A percentile compares a stretch with the other conserved stretches of the same genome.
Conservation (phyloP, 2,329 filamentous ascomycete species). For the Periglandula ipomoeae region DNA sequence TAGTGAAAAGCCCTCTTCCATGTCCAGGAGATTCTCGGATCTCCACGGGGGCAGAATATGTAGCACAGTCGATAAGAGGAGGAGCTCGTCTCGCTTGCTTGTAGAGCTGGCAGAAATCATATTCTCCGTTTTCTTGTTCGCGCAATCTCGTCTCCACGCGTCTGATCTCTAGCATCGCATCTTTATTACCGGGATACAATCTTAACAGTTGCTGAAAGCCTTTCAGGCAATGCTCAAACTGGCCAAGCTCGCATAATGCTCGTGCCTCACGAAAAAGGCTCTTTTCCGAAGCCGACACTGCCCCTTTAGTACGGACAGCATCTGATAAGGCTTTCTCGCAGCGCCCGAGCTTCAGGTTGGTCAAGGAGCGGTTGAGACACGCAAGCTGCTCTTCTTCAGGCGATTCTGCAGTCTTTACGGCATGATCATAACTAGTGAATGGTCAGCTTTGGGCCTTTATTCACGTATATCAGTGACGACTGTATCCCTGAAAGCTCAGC, state of each 20-base stretch:
- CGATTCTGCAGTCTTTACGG: conserved; percentile 23
- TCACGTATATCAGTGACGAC: no score
- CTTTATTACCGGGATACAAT: neutral
- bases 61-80: conserved; percentile 34
- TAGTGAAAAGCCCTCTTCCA: conserved; percentile 44
- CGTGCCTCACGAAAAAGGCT: conserved; percentile 32
- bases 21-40: conserved; percentile 29
- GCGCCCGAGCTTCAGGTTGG: conserved; percentile 21
- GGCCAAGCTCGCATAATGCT: conserved; percentile 33
- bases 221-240: conserved; percentile 27
- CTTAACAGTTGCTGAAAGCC: conserved; percentile 18
- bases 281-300: conserved; percentile 27
- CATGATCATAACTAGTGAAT: conserved; percentile 25
- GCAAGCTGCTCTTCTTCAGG: conserved; percentile 25
- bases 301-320: conserved; percentile 11
- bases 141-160: conserved; percentile 21
- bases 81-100: neutral
- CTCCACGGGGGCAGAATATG: conserved; percentile 31
- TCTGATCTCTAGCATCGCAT: neutral
- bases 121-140: conserved; percentile 31
- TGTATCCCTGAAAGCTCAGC: no score
- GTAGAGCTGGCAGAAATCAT: conserved; percentile 20
- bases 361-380: conserved; percentile 26
- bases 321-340: conserved; percentile 22
- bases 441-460: no score